Evolutionary conservation across 2,329 filamentous ascomycete genomes (phyloP).

Genomic region (Graphilbum fragrans): DNA sequence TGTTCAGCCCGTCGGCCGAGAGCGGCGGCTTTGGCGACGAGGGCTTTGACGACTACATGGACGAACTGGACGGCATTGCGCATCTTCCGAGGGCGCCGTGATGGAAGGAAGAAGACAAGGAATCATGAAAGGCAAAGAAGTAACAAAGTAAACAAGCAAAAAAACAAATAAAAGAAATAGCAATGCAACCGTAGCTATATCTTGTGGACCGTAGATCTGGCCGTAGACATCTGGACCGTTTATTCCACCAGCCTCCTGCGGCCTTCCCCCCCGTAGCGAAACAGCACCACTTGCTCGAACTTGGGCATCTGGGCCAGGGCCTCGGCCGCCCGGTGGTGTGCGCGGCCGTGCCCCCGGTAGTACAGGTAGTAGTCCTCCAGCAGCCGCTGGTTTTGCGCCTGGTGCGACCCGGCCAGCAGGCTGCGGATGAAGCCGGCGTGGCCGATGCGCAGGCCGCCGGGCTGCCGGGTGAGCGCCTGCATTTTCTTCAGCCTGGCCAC

Average conservation of each 20-base stretch:
- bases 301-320: slow-evolving; percentile 3
- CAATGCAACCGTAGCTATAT: too few species aligned
- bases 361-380: slow-evolving; percentile 1
- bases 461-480: too few species aligned
- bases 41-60: slow-evolving; percentile 40
- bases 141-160: too few species aligned
- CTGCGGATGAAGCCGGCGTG: slow-evolving; percentile 4
- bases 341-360: too few species aligned
- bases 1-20: slow-evolving; percentile 27
- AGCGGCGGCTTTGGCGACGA: slow-evolving; percentile 17
- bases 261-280: too few species aligned
- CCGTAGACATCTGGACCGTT: background rate
- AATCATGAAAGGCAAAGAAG: background rate
- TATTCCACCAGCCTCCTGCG: too few species aligned
- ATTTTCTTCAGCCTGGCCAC: background rate
- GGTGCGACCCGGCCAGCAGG: slow-evolving; percentile 1
- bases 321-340: background rate
- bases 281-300: slow-evolving; percentile 5
- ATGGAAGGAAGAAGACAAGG: slow-evolving; percentile 5
- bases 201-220: background rate
- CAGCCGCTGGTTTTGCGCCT: background rate
- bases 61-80: slow-evolving; percentile 42
- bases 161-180: background rate
- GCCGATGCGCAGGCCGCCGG: slow-evolving; percentile 5
- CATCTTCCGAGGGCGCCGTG: slow-evolving; percentile 28